Base-by-base conservation (phyloP, 2,329 filamentous ascomycete genomes). In the Elsinoe arachidis region DNA sequence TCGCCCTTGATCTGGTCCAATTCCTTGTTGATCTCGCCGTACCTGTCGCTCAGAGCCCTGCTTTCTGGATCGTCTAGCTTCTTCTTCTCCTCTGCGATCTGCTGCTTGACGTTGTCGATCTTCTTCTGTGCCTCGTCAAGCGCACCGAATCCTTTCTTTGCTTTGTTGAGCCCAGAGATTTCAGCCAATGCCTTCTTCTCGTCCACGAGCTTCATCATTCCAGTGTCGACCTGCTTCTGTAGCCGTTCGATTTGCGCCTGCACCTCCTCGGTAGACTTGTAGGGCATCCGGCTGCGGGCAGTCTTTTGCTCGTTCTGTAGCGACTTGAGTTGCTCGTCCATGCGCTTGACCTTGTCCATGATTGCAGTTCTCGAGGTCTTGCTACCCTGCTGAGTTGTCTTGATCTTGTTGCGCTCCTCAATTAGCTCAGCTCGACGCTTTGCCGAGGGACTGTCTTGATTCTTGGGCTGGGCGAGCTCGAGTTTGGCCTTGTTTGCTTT, bases 171-270 rank as follows among this genome's bases (percentile, higher is more conserved):
- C 70, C 77, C 86, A 51, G 87, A 88, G 66, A 96, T 86, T 67
- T 96, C 90, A 53, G 81, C 76, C 17, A 97, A 80, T 7, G 89
- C 85, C 81, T 96, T 97, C 80, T 90, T 95, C 82, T 97, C 93
- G 66, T 99, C 93, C 10, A 97, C 93, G 54, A 99, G 78, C 76
- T 91, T 95, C 87, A 99, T 91, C 71, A 82, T 87, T 63, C 92
- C 92, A 35, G 84, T 82, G 72, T 95, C 88, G 65, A 97, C 90
- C 71, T 92, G 82, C 73, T 86, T 86, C 64, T 96, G 88, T 56
- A 96, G 83, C 55, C 79, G 79, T 60, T 82, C 80, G 66, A 97
- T 93, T 73, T 93, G 84, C 62, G 80, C 79, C 72, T 97, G 90
- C 63, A 99, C 77, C 62, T 97, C 93, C 58, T 96, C 91, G 56